These are phyloP conservation scores for Colletotrichum horii DNA, from an alignment of 2,329 filamentous ascomycete species.

Conservation along the genomic window DNA sequence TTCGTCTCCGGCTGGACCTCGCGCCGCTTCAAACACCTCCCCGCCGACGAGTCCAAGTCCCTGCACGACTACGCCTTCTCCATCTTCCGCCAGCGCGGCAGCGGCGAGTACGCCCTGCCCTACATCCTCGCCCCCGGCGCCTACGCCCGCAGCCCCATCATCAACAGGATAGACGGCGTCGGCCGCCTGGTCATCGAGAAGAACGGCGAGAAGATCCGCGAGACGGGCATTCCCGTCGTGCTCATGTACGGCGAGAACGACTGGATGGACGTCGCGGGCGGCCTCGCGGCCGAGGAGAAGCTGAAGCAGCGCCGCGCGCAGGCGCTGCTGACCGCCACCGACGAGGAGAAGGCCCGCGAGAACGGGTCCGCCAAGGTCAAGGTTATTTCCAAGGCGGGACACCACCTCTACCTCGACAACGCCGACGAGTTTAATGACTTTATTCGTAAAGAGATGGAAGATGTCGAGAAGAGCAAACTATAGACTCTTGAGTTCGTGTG, in stretches of 20 bases:
- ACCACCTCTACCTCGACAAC: constrained; percentile 67
- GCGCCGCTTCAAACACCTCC: constrained; percentile 88
- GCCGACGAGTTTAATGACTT: constrained; percentile 61
- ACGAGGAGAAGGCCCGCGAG: constrained; percentile 73
- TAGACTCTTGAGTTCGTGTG: neutral
- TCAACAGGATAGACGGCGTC: constrained; percentile 84
- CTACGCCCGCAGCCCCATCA: constrained; percentile 85
- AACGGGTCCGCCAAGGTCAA: constrained; percentile 84
- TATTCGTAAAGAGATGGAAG: constrained; percentile 58
- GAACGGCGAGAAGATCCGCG: constrained; percentile 33
- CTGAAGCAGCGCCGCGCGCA: constrained; percentile 71
- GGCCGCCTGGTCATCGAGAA: constrained; percentile 69
- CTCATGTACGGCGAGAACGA: constrained; percentile 98
- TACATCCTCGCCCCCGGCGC: constrained; percentile 95
- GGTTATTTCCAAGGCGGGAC: constrained; percentile 68
- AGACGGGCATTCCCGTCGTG: constrained; percentile 80
- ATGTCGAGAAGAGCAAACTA: constrained; percentile 36
- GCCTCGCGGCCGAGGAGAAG: constrained; percentile 79
- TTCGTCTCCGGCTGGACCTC: constrained; percentile 96
- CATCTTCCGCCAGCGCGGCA: constrained; percentile 89
- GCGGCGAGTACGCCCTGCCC: constrained; percentile 90
- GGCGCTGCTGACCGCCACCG: constrained; percentile 64
- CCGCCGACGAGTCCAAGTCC: constrained; percentile 77
- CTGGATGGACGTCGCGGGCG: constrained; percentile 97
- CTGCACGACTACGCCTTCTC: constrained; percentile 95